These are phyloP conservation scores for Prunus fruticosa DNA, from an alignment of 306 rosid species.

Conservation along the genomic window DNA sequence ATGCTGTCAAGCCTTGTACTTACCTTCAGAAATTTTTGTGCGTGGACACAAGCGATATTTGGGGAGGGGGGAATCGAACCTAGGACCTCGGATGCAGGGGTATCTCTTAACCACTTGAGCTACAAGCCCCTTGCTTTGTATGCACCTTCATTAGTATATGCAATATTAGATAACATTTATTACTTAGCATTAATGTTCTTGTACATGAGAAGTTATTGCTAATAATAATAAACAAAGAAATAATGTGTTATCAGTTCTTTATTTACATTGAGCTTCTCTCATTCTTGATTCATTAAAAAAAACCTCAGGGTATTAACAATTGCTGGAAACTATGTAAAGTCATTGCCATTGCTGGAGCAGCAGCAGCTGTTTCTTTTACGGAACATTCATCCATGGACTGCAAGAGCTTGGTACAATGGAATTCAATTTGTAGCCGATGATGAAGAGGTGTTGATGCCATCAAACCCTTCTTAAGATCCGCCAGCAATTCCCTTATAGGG, in stretches of 20 bases:
- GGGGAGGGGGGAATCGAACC: too few species aligned
- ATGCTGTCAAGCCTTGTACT: too few species aligned
- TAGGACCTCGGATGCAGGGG: too few species aligned
- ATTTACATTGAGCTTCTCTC: background rate
- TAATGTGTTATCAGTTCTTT: background rate
- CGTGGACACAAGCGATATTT: too few species aligned
- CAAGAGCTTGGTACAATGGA: conserved; percentile 19
- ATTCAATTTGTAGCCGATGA: conserved; percentile 41
- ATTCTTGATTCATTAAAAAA: too few species aligned
- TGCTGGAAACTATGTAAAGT: background rate
- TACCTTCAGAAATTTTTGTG: too few species aligned
- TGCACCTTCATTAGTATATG: too few species aligned
- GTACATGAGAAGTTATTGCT: background rate
- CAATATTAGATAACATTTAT: too few species aligned
- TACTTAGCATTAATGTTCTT: background rate
- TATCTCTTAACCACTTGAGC: too few species aligned
- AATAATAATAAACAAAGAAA: background rate
- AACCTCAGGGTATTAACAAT: background rate
- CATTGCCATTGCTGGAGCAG: background rate
- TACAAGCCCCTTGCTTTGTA: too few species aligned
- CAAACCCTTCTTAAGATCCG: conserved; percentile 33
- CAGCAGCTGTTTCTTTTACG: conserved; percentile 4
- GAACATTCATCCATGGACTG: conserved; percentile 11
- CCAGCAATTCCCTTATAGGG: conserved; percentile 35
- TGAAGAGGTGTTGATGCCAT: conserved; percentile 24